Base-by-base conservation (phyloP, 2,329 filamentous ascomycete species). In the Penicillium sp. region DNA sequence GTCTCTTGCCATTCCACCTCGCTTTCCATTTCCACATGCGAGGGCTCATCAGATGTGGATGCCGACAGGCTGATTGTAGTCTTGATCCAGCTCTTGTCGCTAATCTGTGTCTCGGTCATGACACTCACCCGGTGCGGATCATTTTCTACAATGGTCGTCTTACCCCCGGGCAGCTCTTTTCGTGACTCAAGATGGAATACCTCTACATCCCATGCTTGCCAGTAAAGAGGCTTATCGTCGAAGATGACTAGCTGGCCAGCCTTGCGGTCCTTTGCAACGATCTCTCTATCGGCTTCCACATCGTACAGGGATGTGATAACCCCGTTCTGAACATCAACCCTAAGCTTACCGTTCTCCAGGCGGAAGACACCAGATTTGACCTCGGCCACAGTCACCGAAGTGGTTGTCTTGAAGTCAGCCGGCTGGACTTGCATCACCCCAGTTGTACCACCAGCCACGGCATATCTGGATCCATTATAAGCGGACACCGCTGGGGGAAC, bases 141-240 rank as follows among this genome's bases (percentile, higher is more conserved):
- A 54, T 83, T 78, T 68, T 94, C 90, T 38, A 84, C 78, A 55
- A 97, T 87, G 60, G 80, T 82, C 13, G 90, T 91, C 64, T 86
- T 81, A 60, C 84, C 82, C 19, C 87, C 84, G 6, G 82, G 71
- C 15, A 99, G 81, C 71, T 93, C 89, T 71, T 89, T 84, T 55
- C 92, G 87, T 2, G 92, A 94, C 54, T 95, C 87, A 27, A 97
- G 84, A 68, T 99, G 94, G 78, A 88, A 99, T 29, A 97, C 92
- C 75, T 99, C 94, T 6, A 97, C 93, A 73, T 99, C 93, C 92
- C 93, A 96, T 3, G 92, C 92, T 76, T 97, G 91, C 92, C 92
- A 97, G 79, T 95, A 96, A 25, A 97, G 83, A 23, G 92, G 92
- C 77, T 97, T 97, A 77, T 99, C 94, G 70, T 99, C 94, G 68